Evolutionary conservation across 2,329 filamentous ascomycete genomes (phyloP).

Genomic region (Colletotrichum cuscutae): DNA sequence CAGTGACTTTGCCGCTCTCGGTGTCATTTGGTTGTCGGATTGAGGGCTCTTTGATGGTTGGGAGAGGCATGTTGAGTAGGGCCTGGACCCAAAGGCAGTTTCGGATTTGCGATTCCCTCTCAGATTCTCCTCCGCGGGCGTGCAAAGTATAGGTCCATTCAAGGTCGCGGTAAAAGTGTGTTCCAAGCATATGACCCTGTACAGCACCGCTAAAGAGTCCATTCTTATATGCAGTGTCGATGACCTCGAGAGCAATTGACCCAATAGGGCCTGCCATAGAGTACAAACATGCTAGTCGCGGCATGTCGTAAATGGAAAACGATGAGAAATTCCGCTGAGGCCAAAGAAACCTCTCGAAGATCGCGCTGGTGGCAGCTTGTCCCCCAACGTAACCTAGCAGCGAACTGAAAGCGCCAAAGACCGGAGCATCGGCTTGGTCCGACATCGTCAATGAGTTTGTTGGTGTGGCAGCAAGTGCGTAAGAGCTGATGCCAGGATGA

Average conservation of each 20-base stretch:
- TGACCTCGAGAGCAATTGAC: conserved; percentile 31
- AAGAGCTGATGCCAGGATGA: background rate
- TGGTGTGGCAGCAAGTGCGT: background rate
- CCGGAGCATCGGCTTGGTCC: background rate
- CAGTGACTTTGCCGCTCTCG: background rate
- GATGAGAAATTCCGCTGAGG: conserved; percentile 36
- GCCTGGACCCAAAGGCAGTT: conserved; percentile 37
- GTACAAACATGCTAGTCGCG: conserved; percentile 27
- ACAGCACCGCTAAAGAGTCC: background rate
- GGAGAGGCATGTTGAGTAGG: conserved; percentile 16
- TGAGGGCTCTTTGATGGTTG: background rate
- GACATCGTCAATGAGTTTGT: background rate
- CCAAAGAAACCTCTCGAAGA: conserved; percentile 37
- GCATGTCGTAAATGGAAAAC: conserved; percentile 8
- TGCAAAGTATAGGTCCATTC: background rate
- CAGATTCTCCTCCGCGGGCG: background rate
- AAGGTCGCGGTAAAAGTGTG: background rate
- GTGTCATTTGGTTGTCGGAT: background rate
- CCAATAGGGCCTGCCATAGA: conserved; percentile 39
- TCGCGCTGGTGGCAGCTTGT: conserved; percentile 31
- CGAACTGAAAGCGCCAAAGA: background rate
- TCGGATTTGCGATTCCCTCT: conserved; percentile 19
- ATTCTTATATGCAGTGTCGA: background rate
- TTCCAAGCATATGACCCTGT: background rate
- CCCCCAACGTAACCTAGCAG: conserved; percentile 38